phyloP scores from a whole-genome alignment of 2,329 filamentous ascomycete species.

The Talaromyces islandicus region DNA sequence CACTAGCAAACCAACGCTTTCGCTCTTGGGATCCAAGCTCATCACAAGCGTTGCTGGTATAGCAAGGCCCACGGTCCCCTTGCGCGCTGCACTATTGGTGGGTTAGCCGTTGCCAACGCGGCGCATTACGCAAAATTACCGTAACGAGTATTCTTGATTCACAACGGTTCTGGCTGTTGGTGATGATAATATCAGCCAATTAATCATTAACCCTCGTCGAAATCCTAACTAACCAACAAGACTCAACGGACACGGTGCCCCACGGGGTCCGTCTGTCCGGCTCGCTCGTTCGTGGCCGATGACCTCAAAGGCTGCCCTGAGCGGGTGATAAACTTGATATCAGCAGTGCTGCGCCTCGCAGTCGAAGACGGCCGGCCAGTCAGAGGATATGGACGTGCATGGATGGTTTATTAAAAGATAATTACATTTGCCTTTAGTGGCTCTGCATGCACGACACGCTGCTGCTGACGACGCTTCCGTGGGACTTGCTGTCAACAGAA shows the following conservation, averaged over 20 bases:
- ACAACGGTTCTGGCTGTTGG: background rate
- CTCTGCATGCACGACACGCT: no score
- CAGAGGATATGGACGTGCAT: background rate
- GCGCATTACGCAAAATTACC: background rate
- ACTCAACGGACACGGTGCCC: background rate
- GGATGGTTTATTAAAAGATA: no score
- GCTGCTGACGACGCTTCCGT: background rate
- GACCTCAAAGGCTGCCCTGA: background rate
- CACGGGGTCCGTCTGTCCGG: background rate
- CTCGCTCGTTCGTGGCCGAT: background rate
- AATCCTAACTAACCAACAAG: no score
- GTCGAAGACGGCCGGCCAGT: background rate
- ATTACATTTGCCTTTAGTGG: no score
- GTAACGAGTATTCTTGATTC: background rate
- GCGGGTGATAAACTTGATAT: background rate
- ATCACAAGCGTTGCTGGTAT: no score
- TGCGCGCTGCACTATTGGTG: background rate
- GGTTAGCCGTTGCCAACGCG: background rate
- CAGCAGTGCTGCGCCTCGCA: background rate
- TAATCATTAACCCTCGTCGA: no score
- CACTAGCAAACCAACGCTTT: background rate
- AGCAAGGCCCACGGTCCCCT: background rate
- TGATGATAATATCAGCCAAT: no score
- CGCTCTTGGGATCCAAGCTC: no score
- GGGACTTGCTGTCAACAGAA: no score